Conservation (phyloP, 2,329 filamentous ascomycete species). For the Beauveria brongniartii region DNA sequence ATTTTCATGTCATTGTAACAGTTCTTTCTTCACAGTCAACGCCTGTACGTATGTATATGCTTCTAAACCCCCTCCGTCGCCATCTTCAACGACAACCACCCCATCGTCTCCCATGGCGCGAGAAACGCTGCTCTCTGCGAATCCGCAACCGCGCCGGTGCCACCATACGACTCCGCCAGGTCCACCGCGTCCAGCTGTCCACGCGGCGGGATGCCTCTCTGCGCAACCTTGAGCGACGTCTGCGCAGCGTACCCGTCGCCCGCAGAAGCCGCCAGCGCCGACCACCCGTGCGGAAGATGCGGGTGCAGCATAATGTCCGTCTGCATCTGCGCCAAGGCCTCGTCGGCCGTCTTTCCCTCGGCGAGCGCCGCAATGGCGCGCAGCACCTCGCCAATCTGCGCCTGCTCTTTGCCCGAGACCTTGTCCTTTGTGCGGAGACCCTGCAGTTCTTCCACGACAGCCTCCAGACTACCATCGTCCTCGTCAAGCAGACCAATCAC, state of each 20-base stretch:
- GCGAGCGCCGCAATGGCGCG: constrained; percentile 61
- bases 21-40: background rate
- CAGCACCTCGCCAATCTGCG: constrained; percentile 65
- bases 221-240: constrained; percentile 76
- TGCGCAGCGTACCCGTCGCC: constrained; percentile 51
- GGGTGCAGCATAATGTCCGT: constrained; percentile 76
- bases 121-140: constrained; percentile 70
- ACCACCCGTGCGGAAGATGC: constrained; percentile 73
- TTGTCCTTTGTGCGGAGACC: constrained; percentile 59
- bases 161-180: constrained; percentile 64
- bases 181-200: constrained; percentile 61
- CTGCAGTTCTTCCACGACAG: constrained; percentile 71
- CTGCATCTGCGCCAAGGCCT: constrained; percentile 57
- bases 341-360: constrained; percentile 38
- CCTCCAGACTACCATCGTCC: constrained; percentile 71
- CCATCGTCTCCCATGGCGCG: constrained; percentile 66
- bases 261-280: constrained; percentile 55
- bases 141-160: constrained; percentile 63
- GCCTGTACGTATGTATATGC: background rate
- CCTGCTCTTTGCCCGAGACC: constrained; percentile 55
- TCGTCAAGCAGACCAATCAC: constrained; percentile 75
- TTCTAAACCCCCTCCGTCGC: constrained; percentile 18
- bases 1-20: background rate
- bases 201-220: constrained; percentile 63
- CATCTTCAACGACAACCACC: constrained; percentile 52